Base-by-base conservation (phyloP, 164 flowering plant species). In the Euptelea pleiosperma region DNA sequence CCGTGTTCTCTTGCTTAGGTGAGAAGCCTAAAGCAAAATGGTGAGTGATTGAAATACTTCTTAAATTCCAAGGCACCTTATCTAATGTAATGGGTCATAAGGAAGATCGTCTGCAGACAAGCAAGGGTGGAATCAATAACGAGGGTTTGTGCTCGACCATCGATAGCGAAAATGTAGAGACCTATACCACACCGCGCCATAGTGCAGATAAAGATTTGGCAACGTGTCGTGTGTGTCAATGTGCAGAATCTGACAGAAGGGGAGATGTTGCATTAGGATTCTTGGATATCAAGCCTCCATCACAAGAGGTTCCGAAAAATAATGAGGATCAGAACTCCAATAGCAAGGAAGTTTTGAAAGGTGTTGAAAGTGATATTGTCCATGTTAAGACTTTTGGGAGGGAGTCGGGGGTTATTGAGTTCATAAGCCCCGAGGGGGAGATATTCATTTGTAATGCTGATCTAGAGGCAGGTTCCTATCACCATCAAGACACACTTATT, bases 171-270 rank as follows among this genome's bases (percentile, higher is more conserved):
- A 63, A 63, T 55, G 44, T 63, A 15, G 77, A 62, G 24, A 42
- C 51, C 21, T 43, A 58, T 48, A 36, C 36, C 16, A 26, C 55
- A 42, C 56, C 86, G 37, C 72, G 69, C 26, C 54, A 55, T 31
- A 82, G 84, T 61, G n/a, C 58, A 39, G 86, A 83, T 51, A 77
- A 55, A 51, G 96, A 83, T 8, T 45, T 73, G 56, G 69, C 77
- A 52, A 64, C 82, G 71, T 91, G 98, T 60, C 92, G 96, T 31
- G 96, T 91, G 43, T 91, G 98, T 72, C 98, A 91, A 8, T 91
- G 96, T 72, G 70, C 64, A 16, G 96, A 91, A 81, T 84, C 96
- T 60, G 98, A 91, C 72, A 76, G 70, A 75, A 79, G 76, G 66
- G 98, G 98, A 10, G 91, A 86, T 64, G 78, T 69, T 56, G 98